Conservation (phyloP, 768 basidiomycete species). For the Macrolepiota albuminosa region DNA sequence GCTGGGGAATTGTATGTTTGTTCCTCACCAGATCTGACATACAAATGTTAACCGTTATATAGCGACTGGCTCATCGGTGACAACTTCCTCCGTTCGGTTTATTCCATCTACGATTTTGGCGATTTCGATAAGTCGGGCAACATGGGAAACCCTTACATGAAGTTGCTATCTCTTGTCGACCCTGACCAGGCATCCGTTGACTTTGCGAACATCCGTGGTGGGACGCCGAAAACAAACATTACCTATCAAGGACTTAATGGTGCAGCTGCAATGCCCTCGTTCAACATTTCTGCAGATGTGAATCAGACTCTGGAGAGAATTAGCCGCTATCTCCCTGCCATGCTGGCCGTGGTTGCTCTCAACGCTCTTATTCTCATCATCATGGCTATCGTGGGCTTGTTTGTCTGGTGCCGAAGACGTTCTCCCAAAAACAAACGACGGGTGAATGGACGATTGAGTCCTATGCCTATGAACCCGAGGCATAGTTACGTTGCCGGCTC, state of each 20-base stretch:
- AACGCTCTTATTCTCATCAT: constrained; percentile 68
- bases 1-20: constrained; percentile 63
- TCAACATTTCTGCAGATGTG: constrained; percentile 55
- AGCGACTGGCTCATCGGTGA: constrained; percentile 85
- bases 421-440: constrained; percentile 24
- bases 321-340: constrained; percentile 61
- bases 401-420: constrained; percentile 49
- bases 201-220: constrained; percentile 67
- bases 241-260: constrained; percentile 56
- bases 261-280: constrained; percentile 34
- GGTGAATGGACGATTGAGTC: constrained; percentile 43
- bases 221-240: constrained; percentile 58
- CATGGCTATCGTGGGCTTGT: constrained; percentile 48
- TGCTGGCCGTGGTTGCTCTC: constrained; percentile 72
- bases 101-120: constrained; percentile 82
- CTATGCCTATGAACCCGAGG: constrained; percentile 52
- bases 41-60: constrained; percentile 2
- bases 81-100: constrained; percentile 78
- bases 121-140: constrained; percentile 61
- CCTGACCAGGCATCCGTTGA: constrained; percentile 66
- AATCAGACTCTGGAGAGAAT: constrained; percentile 58
- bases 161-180: constrained; percentile 64
- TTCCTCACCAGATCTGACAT: constrained; percentile 6
- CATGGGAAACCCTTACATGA: constrained; percentile 77
- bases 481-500: constrained; percentile 35